A percentile compares a stretch with the other conserved stretches of the same genome.
phyloP scores from a whole-genome alignment of 805 yeast species.

The Candida stauntonica region DNA sequence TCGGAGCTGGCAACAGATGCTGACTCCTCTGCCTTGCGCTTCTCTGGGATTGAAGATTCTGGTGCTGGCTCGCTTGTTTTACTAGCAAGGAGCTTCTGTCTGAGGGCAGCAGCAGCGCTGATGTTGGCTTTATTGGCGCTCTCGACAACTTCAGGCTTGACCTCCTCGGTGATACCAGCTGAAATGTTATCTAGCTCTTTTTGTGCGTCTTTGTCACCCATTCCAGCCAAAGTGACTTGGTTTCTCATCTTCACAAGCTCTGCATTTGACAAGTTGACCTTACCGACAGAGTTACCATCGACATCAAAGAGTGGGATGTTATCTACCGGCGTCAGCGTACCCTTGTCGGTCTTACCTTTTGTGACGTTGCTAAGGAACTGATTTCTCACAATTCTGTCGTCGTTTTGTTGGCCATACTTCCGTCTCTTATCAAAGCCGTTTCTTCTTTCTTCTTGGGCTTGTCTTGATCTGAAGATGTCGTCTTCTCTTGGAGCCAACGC shows the following conservation, averaged over 20 bases:
- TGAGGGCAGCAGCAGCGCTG: conserved; percentile 44
- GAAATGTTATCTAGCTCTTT: conserved; percentile 27
- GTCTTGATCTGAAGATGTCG: conserved; percentile 66
- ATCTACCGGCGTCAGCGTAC: conserved; percentile 62
- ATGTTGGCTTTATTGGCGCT: conserved; percentile 35
- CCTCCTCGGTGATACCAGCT: conserved; percentile 5
- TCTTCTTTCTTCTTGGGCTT: conserved; percentile 64
- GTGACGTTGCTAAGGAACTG: conserved; percentile 50
- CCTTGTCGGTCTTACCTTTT: conserved; percentile 65
- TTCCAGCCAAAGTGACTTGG: conserved; percentile 41
- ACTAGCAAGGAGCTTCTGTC: conserved; percentile 30
- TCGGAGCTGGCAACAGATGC: conserved; percentile 2
- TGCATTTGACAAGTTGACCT: conserved; percentile 57
- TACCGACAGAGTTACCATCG: conserved; percentile 69
- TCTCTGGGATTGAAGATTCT: conserved; percentile 18
- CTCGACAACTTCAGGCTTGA: conserved; percentile 21
- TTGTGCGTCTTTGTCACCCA: conserved; percentile 25
- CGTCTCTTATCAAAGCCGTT: conserved; percentile 62
- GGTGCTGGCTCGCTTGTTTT: conserved; percentile 16
- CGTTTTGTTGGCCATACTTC: conserved; percentile 38
- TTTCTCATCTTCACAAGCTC: conserved; percentile 65
- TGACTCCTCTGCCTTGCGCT: conserved; percentile 19
- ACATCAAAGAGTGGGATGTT: conserved; percentile 76
- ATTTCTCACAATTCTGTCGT: conserved; percentile 40
- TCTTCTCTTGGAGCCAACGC: conserved; percentile 72